Percentiles rank a stretch among this genome's conserved stretches.
Evolutionary conservation across 2,329 filamentous ascomycete genomes (phyloP).

Genomic region (Septoria linicola): DNA sequence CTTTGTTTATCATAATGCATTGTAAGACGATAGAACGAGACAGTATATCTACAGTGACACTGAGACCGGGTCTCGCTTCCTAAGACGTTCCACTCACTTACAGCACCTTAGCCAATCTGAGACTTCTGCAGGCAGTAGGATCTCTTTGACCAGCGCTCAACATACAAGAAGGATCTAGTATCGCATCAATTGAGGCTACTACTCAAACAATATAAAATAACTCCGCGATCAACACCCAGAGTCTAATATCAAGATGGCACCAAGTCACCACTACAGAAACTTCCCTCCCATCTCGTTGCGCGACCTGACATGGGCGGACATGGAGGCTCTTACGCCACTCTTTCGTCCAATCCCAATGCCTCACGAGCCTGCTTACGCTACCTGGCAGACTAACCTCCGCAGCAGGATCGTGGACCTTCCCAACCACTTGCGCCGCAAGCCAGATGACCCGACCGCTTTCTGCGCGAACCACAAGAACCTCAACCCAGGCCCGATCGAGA

Average conservation of each 20-base stretch:
- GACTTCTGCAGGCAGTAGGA: slow-evolving; percentile 8
- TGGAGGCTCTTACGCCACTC: slow-evolving; percentile 23
- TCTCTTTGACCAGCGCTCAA: background rate
- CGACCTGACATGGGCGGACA: slow-evolving; percentile 26
- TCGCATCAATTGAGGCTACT: background rate
- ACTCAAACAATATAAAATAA: background rate
- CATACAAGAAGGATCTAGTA: background rate
- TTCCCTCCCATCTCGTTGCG: slow-evolving; percentile 23
- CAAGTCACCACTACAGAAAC: slow-evolving; percentile 14
- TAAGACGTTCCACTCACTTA: slow-evolving; percentile 1
- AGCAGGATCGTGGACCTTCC: slow-evolving; percentile 26
- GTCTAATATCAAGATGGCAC: background rate
- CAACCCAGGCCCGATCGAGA: slow-evolving; percentile 23
- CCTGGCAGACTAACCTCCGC: slow-evolving; percentile 18
- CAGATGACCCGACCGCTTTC: slow-evolving; percentile 20
- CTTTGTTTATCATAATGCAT: slow-evolving; percentile 21
- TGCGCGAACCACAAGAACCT: slow-evolving; percentile 29
- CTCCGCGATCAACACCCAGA: background rate
- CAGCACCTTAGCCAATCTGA: background rate
- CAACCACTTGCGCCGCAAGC: slow-evolving; percentile 24
- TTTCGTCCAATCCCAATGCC: slow-evolving; percentile 16
- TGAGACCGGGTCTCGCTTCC: background rate
- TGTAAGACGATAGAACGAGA: slow-evolving; percentile 17
- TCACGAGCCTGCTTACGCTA: slow-evolving; percentile 1
- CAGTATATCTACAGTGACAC: slow-evolving; percentile 10